phyloP scores from a whole-genome alignment of 2,329 filamentous ascomycete species.

The Colletotrichum truncatum region DNA sequence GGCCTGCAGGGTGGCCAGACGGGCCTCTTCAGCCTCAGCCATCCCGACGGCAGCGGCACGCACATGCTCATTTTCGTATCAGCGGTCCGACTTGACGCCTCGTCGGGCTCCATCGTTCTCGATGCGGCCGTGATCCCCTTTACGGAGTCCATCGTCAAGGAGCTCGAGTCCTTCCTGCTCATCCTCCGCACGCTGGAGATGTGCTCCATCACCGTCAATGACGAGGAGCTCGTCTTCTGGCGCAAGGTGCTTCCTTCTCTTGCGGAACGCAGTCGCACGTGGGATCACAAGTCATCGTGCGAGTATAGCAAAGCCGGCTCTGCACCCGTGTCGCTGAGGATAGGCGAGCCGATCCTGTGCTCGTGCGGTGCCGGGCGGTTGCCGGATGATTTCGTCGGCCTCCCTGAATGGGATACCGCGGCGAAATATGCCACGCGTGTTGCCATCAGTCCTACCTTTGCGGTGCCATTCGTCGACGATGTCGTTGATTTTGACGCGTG shows the following conservation, averaged over 20 bases:
- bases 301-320: slow-evolving; percentile 49
- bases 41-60: slow-evolving; percentile 45
- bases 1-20: slow-evolving; percentile 56
- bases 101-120: slow-evolving; percentile 51
- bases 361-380: slow-evolving; percentile 54
- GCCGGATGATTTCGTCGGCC: slow-evolving; percentile 46
- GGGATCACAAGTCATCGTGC: slow-evolving; percentile 51
- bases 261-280: slow-evolving; percentile 59
- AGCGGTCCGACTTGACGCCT: slow-evolving; percentile 53
- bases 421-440: slow-evolving; percentile 59
- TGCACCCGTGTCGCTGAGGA: slow-evolving; percentile 49
- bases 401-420: slow-evolving; percentile 54
- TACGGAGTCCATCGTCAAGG: slow-evolving; percentile 44
- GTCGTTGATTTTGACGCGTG: slow-evolving; percentile 38
- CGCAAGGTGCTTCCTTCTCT: slow-evolving; percentile 53
- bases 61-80: slow-evolving; percentile 53
- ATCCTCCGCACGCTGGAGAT: slow-evolving; percentile 46
- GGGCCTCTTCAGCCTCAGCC: slow-evolving; percentile 52
- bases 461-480: slow-evolving; percentile 53
- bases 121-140: slow-evolving; percentile 58
- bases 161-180: slow-evolving; percentile 49
- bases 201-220: slow-evolving; percentile 50
- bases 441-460: slow-evolving; percentile 65
- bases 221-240: slow-evolving; percentile 67
- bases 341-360: slow-evolving; percentile 51